Evolutionary conservation across 768 basidiomycete species (phyloP), one percentile per base, ranked within the genome.

Genomic region (Psilocybe cubensis): DNA sequence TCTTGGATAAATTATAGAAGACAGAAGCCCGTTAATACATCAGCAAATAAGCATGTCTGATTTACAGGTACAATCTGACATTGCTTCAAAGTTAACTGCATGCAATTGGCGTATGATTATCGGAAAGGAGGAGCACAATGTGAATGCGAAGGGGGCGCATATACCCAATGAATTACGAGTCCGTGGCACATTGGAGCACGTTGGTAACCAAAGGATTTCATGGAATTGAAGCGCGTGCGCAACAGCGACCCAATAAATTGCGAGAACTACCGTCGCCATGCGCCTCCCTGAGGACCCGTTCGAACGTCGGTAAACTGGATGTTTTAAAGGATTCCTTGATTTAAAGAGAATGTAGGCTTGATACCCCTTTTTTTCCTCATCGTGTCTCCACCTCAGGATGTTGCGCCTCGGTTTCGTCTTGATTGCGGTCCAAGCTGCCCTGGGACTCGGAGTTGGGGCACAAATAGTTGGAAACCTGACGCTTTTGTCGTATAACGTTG

Each of bases 401-500:
- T 49, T 57, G 28, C 55, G 35, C 43, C 49, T 49, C 38, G 24
- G 50, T 31, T 29, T 54, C 24, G 29, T 59, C 3, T 27, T 54
- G 11, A 43, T 57, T 24, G 54, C 47, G 3, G 12, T 60, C 20
- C 59, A 47, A n/a, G 47, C 24, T 12, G 29, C 47, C n/a, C 23
- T 59, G n/a, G 67, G 65, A 5, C n/a, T n/a, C n/a, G n/a, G n/a
- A n/a, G n/a, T n/a, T n/a, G n/a, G n/a, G n/a, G 64, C 69, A 20
- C 63, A 63, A 49, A 68, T 59, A 9, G 46, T 60, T 3, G 73
- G 73, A 12, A 59, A 66, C 1, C 62, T 73, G 54, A 68, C 59
- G 24, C 35, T 73, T 17, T 56, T 74, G 33, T 67, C 71, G 3
- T 71, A 69, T 55, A 74, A 73, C 52, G 73, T 74, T 41, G 73